These are phyloP conservation scores for Solanum sparsipilum DNA, from an alignment of 257 asterid species.

Conservation along the genomic window DNA sequence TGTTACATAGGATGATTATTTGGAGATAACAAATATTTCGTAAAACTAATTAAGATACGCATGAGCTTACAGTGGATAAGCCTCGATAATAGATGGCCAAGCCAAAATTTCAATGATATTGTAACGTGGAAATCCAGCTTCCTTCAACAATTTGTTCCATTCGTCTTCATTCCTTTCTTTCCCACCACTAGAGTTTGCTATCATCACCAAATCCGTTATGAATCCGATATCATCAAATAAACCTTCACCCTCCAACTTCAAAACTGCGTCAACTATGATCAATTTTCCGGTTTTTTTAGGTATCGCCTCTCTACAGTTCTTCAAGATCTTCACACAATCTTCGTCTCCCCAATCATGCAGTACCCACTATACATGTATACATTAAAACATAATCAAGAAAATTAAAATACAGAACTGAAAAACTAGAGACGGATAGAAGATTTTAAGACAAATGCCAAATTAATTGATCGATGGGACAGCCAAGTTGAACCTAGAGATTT, in stretches of 20 bases:
- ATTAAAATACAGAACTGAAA: too few relatives aligned
- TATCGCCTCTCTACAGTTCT: background rate
- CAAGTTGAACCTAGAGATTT: too few relatives aligned
- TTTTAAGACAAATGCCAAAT: too few relatives aligned
- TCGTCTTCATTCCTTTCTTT: slow-evolving; percentile 2
- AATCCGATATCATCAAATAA: background rate
- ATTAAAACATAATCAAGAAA: background rate
- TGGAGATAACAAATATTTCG: too few relatives aligned
- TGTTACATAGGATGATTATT: too few relatives aligned
- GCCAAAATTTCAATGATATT: background rate
- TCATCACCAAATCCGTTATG: background rate
- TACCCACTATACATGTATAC: background rate
- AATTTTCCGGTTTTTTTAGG: background rate
- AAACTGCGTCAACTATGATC: background rate
- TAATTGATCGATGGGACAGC: too few relatives aligned
- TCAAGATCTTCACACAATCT: slow-evolving; percentile 7
- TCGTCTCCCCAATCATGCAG: slow-evolving; percentile 10
- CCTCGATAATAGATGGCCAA: background rate
- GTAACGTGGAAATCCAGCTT: slow-evolving; percentile 5
- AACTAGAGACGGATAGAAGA: too few relatives aligned
- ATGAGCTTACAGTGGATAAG: background rate
- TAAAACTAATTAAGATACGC: too few relatives aligned
- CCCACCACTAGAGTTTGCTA: background rate
- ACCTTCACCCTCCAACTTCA: background rate
- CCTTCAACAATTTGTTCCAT: background rate